Evolutionary conservation across 257 asterid genomes (phyloP), one percentile per base, ranked within the genome.

Genomic region (Solanum sejunctum): DNA sequence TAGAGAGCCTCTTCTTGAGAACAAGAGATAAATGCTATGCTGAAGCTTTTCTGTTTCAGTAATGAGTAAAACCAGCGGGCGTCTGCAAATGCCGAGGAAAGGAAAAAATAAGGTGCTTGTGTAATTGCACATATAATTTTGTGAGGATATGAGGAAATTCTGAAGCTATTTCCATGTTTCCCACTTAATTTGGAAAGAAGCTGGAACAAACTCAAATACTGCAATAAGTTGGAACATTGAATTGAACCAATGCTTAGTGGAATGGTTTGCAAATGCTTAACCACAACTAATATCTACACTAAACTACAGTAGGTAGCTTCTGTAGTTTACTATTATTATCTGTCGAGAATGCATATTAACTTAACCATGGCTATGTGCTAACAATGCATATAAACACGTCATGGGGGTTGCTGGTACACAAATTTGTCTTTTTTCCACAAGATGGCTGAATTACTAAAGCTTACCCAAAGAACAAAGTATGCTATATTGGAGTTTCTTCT

Each of bases 1-100:
- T 60, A 91, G 89, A 56, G 95, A 90, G 70, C 86, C 90, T 80
- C 88, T 89, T 81, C 84, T 64, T n/a, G 88, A 88, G 78, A 85
- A 81, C 83, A 87, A 84, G 86, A 77, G 83, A 84, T 83, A 70
- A 85, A 79, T 61, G 71, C 39, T 51, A 85, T 57, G 66, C 69
- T 63, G 52, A 85, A 20, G 63, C 77, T 39, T 63, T 10, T 21
- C 17, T 43, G n/a, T 52, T 23, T 61, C 66, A 13, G 28, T 47
- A 82, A 43, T 58, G 56, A 8, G 60, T 49, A 28, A 32, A 54
- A 17, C 63, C 32, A 64, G 32, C 28, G 58, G 21, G 75, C 16
- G 20, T 47, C 81, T 52, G 85, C 45, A 83, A 18, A 64, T 41
- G 58, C 43, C 72, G 81, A 52, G 69, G 28, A 41, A 18, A 52